A percentile compares a stretch with the other conserved stretches of the same genome.
These are phyloP conservation scores for Helichrysum umbraculigerum DNA, from an alignment of 129 eudicot species.

Conservation along the genomic window DNA sequence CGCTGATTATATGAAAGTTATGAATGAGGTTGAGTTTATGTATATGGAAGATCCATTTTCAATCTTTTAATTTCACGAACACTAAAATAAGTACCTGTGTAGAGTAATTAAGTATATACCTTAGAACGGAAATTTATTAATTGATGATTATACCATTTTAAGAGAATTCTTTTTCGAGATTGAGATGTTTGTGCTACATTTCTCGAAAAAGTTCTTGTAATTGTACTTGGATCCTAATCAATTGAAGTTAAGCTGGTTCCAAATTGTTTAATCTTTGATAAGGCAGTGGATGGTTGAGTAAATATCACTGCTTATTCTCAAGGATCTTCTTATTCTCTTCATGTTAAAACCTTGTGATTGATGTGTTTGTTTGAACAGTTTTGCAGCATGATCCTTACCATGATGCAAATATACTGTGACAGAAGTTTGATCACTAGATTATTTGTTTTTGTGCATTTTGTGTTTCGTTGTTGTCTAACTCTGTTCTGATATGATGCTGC, in stretches of 20 bases:
- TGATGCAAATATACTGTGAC: not conserved
- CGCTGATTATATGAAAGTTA: slow-evolving; percentile 18
- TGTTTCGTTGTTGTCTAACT: not conserved
- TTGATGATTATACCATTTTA: slow-evolving; percentile 32
- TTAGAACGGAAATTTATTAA: slow-evolving; percentile 28
- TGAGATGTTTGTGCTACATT: slow-evolving; percentile 29
- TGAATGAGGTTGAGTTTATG: slow-evolving; percentile 27
- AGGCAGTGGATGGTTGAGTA: not conserved
- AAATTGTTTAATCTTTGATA: not conserved
- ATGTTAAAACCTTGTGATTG: not conserved
- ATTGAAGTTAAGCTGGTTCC: slow-evolving; percentile 17
- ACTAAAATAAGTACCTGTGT: slow-evolving; percentile 31
- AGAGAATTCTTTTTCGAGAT: slow-evolving; percentile 16
- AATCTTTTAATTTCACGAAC: slow-evolving; percentile 33
- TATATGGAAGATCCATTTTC: slow-evolving; percentile 29
- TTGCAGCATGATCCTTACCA: not conserved
- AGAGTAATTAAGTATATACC: slow-evolving; percentile 44
- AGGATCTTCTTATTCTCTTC: not conserved
- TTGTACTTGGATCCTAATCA: slow-evolving; percentile 16
- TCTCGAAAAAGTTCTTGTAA: slow-evolving; percentile 28
- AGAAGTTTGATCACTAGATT: not conserved
- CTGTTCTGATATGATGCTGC: not conserved
- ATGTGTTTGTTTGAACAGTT: not conserved
- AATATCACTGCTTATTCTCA: not conserved
- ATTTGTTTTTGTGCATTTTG: not conserved